phyloP scores from a whole-genome alignment of 2,329 filamentous ascomycete species.

The Diaporthe sp. region DNA sequence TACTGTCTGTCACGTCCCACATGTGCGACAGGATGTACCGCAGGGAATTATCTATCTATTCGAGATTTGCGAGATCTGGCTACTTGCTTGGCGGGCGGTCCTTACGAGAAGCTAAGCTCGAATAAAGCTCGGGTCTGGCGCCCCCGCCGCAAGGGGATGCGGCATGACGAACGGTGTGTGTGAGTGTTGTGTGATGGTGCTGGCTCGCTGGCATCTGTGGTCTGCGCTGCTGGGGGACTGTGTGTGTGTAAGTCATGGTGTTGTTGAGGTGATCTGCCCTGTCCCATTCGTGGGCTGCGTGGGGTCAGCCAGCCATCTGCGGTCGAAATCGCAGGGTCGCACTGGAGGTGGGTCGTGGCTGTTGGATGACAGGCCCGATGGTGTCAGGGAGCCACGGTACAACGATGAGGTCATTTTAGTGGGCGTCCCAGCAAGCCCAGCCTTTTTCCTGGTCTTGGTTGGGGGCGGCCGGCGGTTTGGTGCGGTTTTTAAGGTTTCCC shows the following conservation, averaged over 20 bases:
- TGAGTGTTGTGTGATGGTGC: too few relatives aligned
- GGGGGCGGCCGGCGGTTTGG: neutral
- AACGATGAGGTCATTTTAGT: slow-evolving; percentile 31
- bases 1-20: neutral
- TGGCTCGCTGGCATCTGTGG: neutral
- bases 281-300: neutral
- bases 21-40: neutral
- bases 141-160: neutral
- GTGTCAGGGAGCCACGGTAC: slow-evolving; percentile 17
- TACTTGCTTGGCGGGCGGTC: slow-evolving; percentile 15
- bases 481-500: slow-evolving; percentile 2
- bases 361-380: slow-evolving; percentile 23
- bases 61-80: slow-evolving; percentile 31
- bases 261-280: neutral
- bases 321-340: slow-evolving; percentile 3
- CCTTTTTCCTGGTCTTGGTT: slow-evolving; percentile 14
- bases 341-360: neutral
- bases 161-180: neutral
- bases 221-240: neutral
- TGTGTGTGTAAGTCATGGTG: slow-evolving; percentile 9
- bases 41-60: slow-evolving; percentile 1
- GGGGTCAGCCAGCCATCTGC: slow-evolving; percentile 18
- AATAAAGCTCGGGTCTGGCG: neutral
- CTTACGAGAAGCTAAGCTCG: neutral
- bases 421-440: slow-evolving; percentile 15